phyloP scores from a whole-genome alignment of 1,284 basidiomycete species.

The Ustilago hordei region DNA sequence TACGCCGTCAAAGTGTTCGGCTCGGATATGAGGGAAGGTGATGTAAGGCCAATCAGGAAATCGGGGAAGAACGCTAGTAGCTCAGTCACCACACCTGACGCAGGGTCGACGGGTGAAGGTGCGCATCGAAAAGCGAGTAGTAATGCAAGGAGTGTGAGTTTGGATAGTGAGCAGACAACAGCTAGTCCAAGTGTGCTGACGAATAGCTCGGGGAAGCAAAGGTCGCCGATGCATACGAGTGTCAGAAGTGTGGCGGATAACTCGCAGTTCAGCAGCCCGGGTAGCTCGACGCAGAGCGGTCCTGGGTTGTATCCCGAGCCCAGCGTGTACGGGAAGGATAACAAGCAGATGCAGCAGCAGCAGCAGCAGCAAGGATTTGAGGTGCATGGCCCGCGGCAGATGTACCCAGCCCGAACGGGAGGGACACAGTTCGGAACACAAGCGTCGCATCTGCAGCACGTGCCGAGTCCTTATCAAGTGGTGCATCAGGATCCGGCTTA shows the following conservation, averaged over 20 bases:
- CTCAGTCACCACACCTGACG: slow-evolving; percentile 26
- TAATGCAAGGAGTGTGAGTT: slow-evolving; percentile 8
- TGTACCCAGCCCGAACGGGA: not conserved
- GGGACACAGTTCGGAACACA: not conserved
- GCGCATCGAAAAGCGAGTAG: not conserved
- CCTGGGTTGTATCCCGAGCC: slow-evolving; percentile 5
- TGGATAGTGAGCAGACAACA: slow-evolving; percentile 11
- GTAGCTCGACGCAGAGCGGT: slow-evolving; percentile 15
- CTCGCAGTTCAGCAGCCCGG: slow-evolving; percentile 17
- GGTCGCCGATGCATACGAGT: slow-evolving; percentile 2
- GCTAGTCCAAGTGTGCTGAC: slow-evolving; percentile 1
- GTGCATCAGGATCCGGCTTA: slow-evolving; percentile 3
- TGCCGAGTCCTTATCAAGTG: not conserved
- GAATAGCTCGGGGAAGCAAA: slow-evolving; percentile 5
- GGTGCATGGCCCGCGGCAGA: not conserved
- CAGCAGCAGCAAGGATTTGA: not conserved
- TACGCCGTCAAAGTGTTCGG: slow-evolving; percentile 43
- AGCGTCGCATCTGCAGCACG: slow-evolving; percentile 12
- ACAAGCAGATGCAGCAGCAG: not conserved
- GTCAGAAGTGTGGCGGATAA: slow-evolving; percentile 2
- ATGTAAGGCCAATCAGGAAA: slow-evolving; percentile 29
- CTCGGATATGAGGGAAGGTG: slow-evolving; percentile 35
- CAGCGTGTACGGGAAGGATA: not conserved
- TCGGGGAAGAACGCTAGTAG: slow-evolving; percentile 3
- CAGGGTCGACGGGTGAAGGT: not conserved